A percentile compares a stretch with the other conserved stretches of the same genome.
phyloP scores from a whole-genome alignment of 768 basidiomycete species.

The Lactarius trivialis region DNA sequence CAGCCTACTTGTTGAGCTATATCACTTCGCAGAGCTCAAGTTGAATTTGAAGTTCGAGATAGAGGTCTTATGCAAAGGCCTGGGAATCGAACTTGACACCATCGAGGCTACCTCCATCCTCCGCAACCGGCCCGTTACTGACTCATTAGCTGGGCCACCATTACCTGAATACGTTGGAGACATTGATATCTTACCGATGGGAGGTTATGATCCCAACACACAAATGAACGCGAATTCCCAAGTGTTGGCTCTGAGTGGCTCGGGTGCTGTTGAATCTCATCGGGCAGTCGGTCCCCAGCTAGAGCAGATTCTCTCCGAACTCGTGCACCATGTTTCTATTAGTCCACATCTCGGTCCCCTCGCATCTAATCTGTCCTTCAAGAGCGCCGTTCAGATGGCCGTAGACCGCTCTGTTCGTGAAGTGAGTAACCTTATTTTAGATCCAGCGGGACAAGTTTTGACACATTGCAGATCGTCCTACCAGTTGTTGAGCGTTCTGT shows the following conservation, averaged over 20 bases:
- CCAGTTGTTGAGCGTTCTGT: conserved; percentile 98
- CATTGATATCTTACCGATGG: conserved; percentile 73
- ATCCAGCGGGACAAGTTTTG: conserved; percentile 4
- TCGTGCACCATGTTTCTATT: conserved; percentile 71
- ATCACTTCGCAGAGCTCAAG: conserved; percentile 93
- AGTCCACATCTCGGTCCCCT: conserved; percentile 68
- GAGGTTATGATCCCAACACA: conserved; percentile 52
- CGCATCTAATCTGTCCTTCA: conserved; percentile 75
- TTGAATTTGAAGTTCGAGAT: conserved; percentile 98
- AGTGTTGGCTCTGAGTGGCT: conserved; percentile 52
- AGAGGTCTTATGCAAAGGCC: conserved; percentile 88
- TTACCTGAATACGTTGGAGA: conserved; percentile 77
- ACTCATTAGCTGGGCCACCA: conserved; percentile 50
- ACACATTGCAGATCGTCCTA: conserved; percentile 65
- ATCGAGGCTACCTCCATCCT: conserved; percentile 81
- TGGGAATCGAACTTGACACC: conserved; percentile 79
- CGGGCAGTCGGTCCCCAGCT: conserved; percentile 70
- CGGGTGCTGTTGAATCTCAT: conserved; percentile 57
- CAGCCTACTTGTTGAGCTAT: conserved; percentile 88
- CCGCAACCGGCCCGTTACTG: conserved; percentile 63
- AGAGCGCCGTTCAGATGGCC: conserved; percentile 83
- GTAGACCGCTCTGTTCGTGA: conserved; percentile 94
- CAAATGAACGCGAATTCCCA: conserved; percentile 50
- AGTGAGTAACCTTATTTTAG: conserved; percentile 37
- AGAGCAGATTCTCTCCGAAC: conserved; percentile 66